These are phyloP conservation scores for Pythium utonaiense DNA, from an alignment of 352 stramenopile species.

Conservation along the genomic window DNA sequence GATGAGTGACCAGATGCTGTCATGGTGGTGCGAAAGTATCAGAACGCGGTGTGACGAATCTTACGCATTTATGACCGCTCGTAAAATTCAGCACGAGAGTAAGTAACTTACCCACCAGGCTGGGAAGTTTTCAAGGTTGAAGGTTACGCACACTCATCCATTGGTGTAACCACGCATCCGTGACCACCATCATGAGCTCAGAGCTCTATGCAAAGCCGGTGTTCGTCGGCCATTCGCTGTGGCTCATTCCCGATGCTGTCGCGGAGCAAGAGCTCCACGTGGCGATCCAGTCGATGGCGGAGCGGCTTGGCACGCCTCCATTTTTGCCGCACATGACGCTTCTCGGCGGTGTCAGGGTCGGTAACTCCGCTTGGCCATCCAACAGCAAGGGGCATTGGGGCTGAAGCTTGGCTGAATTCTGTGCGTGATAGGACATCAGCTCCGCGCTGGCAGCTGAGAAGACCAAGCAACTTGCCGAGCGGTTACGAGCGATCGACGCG, in stretches of 20 bases:
- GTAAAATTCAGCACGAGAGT: too few relatives aligned
- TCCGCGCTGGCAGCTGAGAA: slow-evolving; percentile 27
- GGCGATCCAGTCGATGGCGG: slow-evolving; percentile 36
- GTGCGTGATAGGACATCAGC: slow-evolving; percentile 34
- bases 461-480: slow-evolving; percentile 32
- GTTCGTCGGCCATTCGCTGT: slow-evolving; percentile 61
- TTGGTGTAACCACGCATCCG: too few relatives aligned
- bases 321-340: slow-evolving; percentile 66
- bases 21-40: neutral
- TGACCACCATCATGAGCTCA: neutral
- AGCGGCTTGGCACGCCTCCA: slow-evolving; percentile 33
- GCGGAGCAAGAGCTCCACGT: slow-evolving; percentile 22
- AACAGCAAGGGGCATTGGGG: too few relatives aligned
- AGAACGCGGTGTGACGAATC: neutral
- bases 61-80: neutral
- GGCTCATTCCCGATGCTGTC: slow-evolving; percentile 35
- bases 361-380: too few relatives aligned
- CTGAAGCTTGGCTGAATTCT: too few relatives aligned
- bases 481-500: slow-evolving; percentile 27
- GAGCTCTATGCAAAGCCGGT: slow-evolving; percentile 30
- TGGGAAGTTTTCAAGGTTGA: neutral
- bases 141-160: too few relatives aligned
- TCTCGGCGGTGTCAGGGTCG: slow-evolving; percentile 42
- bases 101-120: too few relatives aligned
- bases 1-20: neutral